Percentiles rank a stretch among this genome's conserved stretches.
Conservation (phyloP, 169 alveolate species). For the Plasmodium berghei region DNA sequence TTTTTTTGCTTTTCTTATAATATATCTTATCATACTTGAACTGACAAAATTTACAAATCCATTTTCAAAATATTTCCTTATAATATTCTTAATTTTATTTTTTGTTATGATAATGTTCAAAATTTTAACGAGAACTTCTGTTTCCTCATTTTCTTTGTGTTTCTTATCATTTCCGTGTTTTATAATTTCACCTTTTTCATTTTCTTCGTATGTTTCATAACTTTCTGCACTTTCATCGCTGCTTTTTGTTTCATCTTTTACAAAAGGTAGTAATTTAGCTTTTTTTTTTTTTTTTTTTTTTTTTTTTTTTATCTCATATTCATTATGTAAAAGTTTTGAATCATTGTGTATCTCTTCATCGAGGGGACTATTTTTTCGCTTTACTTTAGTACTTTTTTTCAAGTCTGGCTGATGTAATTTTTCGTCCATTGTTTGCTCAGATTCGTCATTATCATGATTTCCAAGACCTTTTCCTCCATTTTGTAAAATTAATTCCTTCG, state of each 20-base stretch:
- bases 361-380: neutral
- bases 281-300: neutral
- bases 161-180: neutral
- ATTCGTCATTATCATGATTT: neutral
- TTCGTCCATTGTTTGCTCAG: neutral
- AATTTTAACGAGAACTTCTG: constrained; percentile 1
- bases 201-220: neutral
- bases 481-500: neutral
- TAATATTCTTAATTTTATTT: constrained; percentile 22
- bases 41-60: constrained; percentile 7
- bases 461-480: neutral
- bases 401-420: too few relatives aligned
- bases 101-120: constrained; percentile 29
- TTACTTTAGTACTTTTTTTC: too few relatives aligned
- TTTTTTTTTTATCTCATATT: neutral
- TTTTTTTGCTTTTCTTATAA: constrained; percentile 25
- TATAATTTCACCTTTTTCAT: neutral
- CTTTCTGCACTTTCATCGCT: neutral
- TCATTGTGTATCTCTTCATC: neutral
- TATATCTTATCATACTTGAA: constrained; percentile 10
- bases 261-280: neutral
- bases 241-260: neutral
- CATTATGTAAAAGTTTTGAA: neutral
- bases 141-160: neutral
- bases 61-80: constrained; percentile 2